Evolutionary conservation across 306 rosid species (phyloP).

Genomic region (Fragaria nilgerrensis): DNA sequence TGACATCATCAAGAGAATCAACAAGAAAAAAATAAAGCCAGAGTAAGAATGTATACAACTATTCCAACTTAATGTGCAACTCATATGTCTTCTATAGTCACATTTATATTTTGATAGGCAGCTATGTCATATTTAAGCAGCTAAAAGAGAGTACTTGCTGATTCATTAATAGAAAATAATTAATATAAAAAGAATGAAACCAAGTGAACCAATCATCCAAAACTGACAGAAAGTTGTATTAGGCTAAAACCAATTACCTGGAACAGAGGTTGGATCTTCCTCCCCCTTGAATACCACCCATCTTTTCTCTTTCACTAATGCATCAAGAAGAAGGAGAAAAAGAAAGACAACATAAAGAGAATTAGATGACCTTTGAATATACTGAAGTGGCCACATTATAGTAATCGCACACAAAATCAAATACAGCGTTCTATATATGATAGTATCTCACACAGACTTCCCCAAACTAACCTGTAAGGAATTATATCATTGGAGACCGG

Average conservation of each 20-base stretch:
- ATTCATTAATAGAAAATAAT: background rate
- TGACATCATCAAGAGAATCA: conserved; percentile 20
- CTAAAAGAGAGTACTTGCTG: background rate
- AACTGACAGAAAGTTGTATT: conserved; percentile 19
- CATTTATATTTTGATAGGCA: background rate
- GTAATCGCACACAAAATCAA: background rate
- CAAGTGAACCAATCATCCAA: conserved; percentile 4
- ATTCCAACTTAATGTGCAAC: conserved; percentile 12
- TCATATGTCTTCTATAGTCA: background rate
- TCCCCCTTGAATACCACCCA: conserved; percentile 95
- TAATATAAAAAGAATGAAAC: background rate
- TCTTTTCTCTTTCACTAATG: conserved; percentile 89
- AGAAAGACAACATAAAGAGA: conserved; percentile 1
- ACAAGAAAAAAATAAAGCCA: conserved; percentile 17
- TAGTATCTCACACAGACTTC: background rate
- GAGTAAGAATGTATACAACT: background rate
- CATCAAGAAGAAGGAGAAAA: conserved; percentile 14
- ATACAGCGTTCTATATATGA: background rate
- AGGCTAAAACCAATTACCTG: conserved; percentile 50
- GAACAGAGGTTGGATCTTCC: conserved; percentile 84
- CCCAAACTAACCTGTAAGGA: background rate
- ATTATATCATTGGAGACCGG: background rate
- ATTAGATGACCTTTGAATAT: conserved; percentile 18
- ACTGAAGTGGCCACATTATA: background rate
- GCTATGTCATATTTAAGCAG: background rate